Percentiles rank a stretch among this genome's conserved stretches.
Evolutionary conservation across 129 eudicot genomes (phyloP).

Genomic region (Silybum marianum): DNA sequence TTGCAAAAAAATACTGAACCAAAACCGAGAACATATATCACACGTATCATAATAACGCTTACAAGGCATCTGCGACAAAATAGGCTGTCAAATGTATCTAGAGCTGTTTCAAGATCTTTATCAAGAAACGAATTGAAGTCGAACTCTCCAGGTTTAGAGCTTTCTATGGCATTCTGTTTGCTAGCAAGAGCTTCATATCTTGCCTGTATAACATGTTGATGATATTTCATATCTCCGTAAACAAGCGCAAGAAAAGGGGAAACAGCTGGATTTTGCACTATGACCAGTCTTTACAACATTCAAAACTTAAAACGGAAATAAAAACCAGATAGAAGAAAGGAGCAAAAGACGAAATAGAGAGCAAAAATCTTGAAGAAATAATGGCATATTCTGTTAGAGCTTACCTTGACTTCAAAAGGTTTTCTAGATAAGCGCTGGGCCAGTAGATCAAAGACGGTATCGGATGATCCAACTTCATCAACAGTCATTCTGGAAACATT

Average conservation of each 20-base stretch:
- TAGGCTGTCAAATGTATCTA: slow-evolving; percentile 81
- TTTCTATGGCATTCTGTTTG: slow-evolving; percentile 30
- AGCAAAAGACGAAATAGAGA: neutral
- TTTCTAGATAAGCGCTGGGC: slow-evolving; percentile 66
- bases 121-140: slow-evolving; percentile 56
- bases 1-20: slow-evolving; percentile 11
- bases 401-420: slow-evolving; percentile 79
- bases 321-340: slow-evolving; percentile 7
- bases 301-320: slow-evolving; percentile 6
- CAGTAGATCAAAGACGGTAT: slow-evolving; percentile 53
- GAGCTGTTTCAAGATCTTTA: slow-evolving; percentile 79
- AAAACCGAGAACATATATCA: slow-evolving; percentile 17
- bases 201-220: slow-evolving; percentile 81
- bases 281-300: slow-evolving; percentile 39
- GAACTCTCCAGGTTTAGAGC: slow-evolving; percentile 28
- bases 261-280: slow-evolving; percentile 56
- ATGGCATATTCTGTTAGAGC: slow-evolving; percentile 14
- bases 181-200: slow-evolving; percentile 66
- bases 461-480: slow-evolving; percentile 57
- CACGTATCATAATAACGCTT: slow-evolving; percentile 22
- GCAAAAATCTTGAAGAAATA: slow-evolving; percentile 16
- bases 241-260: slow-evolving; percentile 54
- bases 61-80: slow-evolving; percentile 94
- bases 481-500: slow-evolving; percentile 56
- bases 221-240: slow-evolving; percentile 58